These are phyloP conservation scores for Malania oleifera DNA, from an alignment of 164 flowering plant genomes.

Conservation along the genomic window DNA sequence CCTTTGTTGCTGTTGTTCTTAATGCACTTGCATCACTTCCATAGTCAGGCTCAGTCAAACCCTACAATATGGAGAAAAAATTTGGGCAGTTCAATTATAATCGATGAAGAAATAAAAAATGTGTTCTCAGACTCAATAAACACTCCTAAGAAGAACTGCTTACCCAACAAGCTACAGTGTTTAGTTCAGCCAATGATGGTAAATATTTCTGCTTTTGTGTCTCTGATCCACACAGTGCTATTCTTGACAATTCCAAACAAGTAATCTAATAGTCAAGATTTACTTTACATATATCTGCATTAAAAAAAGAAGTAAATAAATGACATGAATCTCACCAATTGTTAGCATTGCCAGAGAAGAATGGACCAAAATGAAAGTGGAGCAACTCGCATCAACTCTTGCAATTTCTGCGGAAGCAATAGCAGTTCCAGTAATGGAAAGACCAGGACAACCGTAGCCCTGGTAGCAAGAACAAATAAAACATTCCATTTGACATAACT, in stretches of 20 bases:
- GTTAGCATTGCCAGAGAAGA: conserved; percentile 96
- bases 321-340: conserved; percentile 47
- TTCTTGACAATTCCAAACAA: conserved; percentile 25
- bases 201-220: conserved; percentile 82
- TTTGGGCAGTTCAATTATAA: background rate
- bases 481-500: background rate
- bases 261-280: conserved; percentile 1
- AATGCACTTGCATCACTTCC: conserved; percentile 97
- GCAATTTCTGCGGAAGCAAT: conserved; percentile 73
- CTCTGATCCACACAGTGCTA: conserved; percentile 89
- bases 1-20: conserved; percentile 89
- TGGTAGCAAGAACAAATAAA: conserved; percentile 21
- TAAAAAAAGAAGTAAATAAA: background rate
- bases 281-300: background rate
- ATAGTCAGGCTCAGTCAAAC: conserved; percentile 85
- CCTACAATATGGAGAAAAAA: conserved; percentile 32
- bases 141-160: conserved; percentile 15
- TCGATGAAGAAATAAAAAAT: background rate
- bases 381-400: conserved; percentile 97
- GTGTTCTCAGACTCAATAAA: no score
- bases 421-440: conserved; percentile 76
- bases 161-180: conserved; percentile 85
- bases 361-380: conserved; percentile 88
- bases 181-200: conserved; percentile 72
- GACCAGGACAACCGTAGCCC: conserved; percentile 97